A percentile compares a stretch with the other conserved stretches of the same genome.
These are phyloP conservation scores for Citrus reticulata DNA, from an alignment of 345 rosid species.

Conservation along the genomic window DNA sequence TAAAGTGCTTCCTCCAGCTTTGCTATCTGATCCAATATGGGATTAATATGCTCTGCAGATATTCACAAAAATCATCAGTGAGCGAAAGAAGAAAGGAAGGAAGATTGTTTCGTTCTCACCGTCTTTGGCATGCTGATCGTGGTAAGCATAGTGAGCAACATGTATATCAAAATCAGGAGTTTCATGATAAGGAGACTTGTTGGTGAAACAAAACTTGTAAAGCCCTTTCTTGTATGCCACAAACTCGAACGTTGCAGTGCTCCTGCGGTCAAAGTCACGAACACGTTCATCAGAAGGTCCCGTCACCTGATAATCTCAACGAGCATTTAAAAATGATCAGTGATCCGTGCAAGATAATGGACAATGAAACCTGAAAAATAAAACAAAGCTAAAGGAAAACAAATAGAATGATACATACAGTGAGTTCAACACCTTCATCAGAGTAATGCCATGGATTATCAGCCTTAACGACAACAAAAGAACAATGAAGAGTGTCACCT, in stretches of 20 bases:
- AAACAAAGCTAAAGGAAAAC: background rate
- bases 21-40: slow-evolving; percentile 57
- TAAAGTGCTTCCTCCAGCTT: slow-evolving; percentile 65
- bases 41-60: slow-evolving; percentile 58
- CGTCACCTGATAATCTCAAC: slow-evolving; percentile 36
- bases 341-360: background rate
- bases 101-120: slow-evolving; percentile 25
- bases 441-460: slow-evolving; percentile 55
- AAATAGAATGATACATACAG: slow-evolving; percentile 26
- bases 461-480: slow-evolving; percentile 61
- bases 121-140: slow-evolving; percentile 70
- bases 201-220: slow-evolving; percentile 64
- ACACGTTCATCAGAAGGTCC: slow-evolving; percentile 58
- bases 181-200: slow-evolving; percentile 71
- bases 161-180: slow-evolving; percentile 69
- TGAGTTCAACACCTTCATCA: slow-evolving; percentile 59
- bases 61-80: background rate
- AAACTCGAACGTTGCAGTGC: slow-evolving; percentile 55
- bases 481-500: slow-evolving; percentile 64
- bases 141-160: slow-evolving; percentile 53
- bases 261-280: slow-evolving; percentile 59
- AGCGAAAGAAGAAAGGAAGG: background rate
- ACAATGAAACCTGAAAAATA: background rate
- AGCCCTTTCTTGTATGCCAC: slow-evolving; percentile 56
- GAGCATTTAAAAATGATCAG: too few relatives aligned